A percentile compares a stretch with the other conserved stretches of the same genome.
Evolutionary conservation across 2,329 filamentous ascomycete genomes (phyloP).

Genomic region (Dryadomyces quercus-mongolicae): DNA sequence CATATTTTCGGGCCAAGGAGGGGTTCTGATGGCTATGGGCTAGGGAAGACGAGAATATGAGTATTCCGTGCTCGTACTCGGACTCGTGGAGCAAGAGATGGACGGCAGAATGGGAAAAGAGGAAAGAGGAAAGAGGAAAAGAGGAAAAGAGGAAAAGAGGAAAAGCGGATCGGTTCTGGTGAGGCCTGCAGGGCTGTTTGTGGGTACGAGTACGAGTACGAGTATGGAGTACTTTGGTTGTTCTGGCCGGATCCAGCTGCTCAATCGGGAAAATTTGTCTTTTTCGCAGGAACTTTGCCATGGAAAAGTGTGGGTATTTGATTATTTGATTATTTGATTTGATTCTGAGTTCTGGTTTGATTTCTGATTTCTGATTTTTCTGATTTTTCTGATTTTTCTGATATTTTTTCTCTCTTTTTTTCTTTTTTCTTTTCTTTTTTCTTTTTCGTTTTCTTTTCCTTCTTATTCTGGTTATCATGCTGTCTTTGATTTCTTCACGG

Average conservation of each 20-base stretch:
- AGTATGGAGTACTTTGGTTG: too few relatives aligned
- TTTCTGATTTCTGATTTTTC: not conserved
- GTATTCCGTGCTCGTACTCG: too few relatives aligned
- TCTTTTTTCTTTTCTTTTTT: not conserved
- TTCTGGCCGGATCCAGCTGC: not conserved
- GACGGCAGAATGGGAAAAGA: too few relatives aligned
- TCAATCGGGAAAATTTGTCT: not conserved
- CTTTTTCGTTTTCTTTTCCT: not conserved
- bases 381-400: not conserved
- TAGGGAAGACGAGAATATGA: not conserved
- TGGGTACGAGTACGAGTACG: too few relatives aligned
- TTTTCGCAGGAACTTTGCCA: not conserved
- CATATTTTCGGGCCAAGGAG: conserved; percentile 49
- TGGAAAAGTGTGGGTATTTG: not conserved
- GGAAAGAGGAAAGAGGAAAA: too few relatives aligned
- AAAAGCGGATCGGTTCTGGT: too few relatives aligned
- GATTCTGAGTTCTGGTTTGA: not conserved
- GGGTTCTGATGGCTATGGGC: conserved; percentile 30
- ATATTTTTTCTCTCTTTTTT: not conserved
- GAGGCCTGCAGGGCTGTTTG: too few relatives aligned
- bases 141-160: too few relatives aligned
- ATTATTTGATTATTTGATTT: not conserved
- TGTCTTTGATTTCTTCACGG: not conserved
- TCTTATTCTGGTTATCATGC: not conserved
- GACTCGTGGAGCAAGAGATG: too few relatives aligned